phyloP scores from a whole-genome alignment of 306 rosid genomes.

The Abrus precatorius region DNA sequence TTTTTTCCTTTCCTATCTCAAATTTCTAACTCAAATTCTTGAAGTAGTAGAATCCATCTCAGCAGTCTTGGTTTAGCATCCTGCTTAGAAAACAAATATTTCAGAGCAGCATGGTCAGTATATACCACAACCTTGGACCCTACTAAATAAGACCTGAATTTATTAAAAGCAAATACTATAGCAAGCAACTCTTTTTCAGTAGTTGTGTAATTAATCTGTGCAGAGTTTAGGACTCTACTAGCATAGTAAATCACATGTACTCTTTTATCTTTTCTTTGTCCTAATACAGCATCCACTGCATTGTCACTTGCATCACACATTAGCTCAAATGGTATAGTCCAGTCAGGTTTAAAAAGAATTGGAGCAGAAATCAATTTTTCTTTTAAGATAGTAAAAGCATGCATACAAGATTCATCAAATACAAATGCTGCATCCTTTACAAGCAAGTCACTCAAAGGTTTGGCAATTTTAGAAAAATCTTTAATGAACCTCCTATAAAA shows the following conservation, averaged over 20 bases:
- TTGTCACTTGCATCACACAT: not conserved
- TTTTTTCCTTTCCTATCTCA: too few relatives aligned
- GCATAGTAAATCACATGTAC: not conserved
- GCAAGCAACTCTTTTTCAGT: not conserved
- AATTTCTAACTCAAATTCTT: not conserved
- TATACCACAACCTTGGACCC: not conserved
- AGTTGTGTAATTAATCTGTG: not conserved
- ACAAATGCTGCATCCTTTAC: too few relatives aligned
- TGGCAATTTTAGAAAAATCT: too few relatives aligned
- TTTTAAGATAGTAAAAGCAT: too few relatives aligned
- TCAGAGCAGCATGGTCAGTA: not conserved
- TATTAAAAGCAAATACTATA: not conserved
- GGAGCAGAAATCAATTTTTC: too few relatives aligned
- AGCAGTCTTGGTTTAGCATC: not conserved
- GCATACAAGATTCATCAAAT: too few relatives aligned
- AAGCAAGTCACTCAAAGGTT: too few relatives aligned
- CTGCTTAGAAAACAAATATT: not conserved
- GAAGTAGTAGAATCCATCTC: not conserved
- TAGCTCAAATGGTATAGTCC: not conserved
- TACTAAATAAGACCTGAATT: not conserved
- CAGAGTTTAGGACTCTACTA: not conserved
- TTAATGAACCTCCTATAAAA: too few relatives aligned
- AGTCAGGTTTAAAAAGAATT: not conserved
- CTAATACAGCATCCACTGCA: not conserved
- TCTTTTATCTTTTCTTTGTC: not conserved